Evolutionary conservation across 768 basidiomycete genomes (phyloP).

Genomic region (Scleroderma citrinum): DNA sequence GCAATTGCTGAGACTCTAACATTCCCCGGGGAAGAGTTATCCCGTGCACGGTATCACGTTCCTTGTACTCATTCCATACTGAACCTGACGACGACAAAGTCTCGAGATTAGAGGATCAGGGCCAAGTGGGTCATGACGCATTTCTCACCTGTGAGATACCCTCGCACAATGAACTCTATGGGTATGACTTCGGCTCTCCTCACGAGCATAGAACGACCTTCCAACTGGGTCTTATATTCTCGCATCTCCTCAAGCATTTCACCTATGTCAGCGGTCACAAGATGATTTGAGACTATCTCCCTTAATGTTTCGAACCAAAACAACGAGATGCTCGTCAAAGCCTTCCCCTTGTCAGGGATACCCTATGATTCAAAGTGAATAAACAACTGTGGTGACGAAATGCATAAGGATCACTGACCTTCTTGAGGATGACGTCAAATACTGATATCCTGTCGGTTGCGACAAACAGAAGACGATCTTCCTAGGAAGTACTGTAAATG

Average conservation of each 20-base stretch:
- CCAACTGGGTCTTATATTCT: slow-evolving; percentile 68
- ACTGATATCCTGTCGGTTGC: slow-evolving; percentile 95
- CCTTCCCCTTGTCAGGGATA: slow-evolving; percentile 88
- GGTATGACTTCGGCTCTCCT: slow-evolving; percentile 83
- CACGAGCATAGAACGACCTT: slow-evolving; percentile 88
- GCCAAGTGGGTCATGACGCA: slow-evolving; percentile 5
- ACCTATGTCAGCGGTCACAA: slow-evolving; percentile 69
- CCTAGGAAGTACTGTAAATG: slow-evolving; percentile 74
- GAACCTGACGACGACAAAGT: slow-evolving; percentile 54
- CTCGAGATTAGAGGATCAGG: neutral
- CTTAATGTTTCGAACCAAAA: slow-evolving; percentile 92
- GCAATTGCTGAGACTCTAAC: slow-evolving; percentile 80
- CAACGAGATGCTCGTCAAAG: slow-evolving; percentile 83
- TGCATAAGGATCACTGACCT: slow-evolving; percentile 51
- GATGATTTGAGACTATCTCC: slow-evolving; percentile 82
- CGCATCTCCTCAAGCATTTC: slow-evolving; percentile 79
- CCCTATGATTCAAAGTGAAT: slow-evolving; percentile 47
- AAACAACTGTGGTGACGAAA: slow-evolving; percentile 1
- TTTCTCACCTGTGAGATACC: slow-evolving; percentile 85
- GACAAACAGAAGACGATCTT: slow-evolving; percentile 79
- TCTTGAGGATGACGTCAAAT: slow-evolving; percentile 91
- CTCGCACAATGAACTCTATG: slow-evolving; percentile 92
- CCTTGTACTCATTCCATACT: slow-evolving; percentile 92
- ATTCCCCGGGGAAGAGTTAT: slow-evolving; percentile 69
- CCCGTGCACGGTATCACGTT: slow-evolving; percentile 81